phyloP scores from a whole-genome alignment of 2,329 filamentous ascomycete species.

The Penicillium sp. region DNA sequence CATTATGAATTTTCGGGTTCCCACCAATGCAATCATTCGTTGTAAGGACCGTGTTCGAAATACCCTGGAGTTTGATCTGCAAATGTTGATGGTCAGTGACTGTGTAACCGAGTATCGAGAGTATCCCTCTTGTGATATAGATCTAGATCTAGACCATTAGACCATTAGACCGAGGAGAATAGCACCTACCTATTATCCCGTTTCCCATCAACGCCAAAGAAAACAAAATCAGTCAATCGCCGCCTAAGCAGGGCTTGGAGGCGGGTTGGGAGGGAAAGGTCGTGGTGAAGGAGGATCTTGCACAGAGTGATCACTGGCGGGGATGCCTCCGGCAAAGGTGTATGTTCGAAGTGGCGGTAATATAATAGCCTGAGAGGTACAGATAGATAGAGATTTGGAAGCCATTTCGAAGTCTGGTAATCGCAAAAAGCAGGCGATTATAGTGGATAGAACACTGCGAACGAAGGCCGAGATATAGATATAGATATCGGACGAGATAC shows the following conservation, averaged over 20 bases:
- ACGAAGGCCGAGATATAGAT: background rate
- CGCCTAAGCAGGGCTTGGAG: slow-evolving; percentile 40
- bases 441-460: background rate
- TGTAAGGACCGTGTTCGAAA: background rate
- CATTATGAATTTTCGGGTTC: background rate
- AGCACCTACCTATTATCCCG: slow-evolving; percentile 15
- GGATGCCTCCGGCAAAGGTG: slow-evolving; percentile 6
- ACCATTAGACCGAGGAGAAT: too few relatives aligned
- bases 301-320: slow-evolving; percentile 22
- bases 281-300: slow-evolving; percentile 29
- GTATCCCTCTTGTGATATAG: too few relatives aligned
- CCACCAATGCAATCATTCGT: background rate
- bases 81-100: background rate
- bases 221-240: background rate
- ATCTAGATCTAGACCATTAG: background rate
- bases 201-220: slow-evolving; percentile 17
- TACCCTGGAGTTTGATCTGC: slow-evolving; percentile 2
- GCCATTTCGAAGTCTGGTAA: slow-evolving; percentile 5
- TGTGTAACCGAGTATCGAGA: background rate
- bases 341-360: background rate
- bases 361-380: background rate
- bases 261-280: slow-evolving; percentile 43
- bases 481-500: background rate
- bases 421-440: background rate
- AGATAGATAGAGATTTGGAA: background rate